Base-by-base conservation (phyloP, 805 yeast genomes). In the Wickerhamiella occidentalis region DNA sequence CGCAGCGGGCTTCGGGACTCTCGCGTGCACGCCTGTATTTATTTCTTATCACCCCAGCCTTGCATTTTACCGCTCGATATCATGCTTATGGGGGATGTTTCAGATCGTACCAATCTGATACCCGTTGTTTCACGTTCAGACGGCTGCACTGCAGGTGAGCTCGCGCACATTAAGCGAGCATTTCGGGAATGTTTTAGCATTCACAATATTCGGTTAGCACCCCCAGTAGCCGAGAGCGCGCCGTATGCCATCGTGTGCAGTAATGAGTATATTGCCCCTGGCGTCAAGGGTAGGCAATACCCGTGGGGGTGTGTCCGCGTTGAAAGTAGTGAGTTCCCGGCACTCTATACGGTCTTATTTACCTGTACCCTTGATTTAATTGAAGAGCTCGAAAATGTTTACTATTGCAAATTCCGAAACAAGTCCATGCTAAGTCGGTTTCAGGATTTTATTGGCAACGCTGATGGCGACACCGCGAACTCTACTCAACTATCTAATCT, bases 31-130 rank as follows among this genome's bases (percentile, higher is more conserved):
- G 45, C n/a, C 5, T 41, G 45, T 18, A 17, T 41, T 12, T 41
- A 41, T 41, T 41, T 41, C n/a, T 23, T 41, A 22, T 23, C 36
- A n/a, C 45, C 45, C 6, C 18, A 15, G n/a, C 13, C 45, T 8
- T 15, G 35, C 22, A 21, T 28, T 15, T 17, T 17, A 6, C 23
- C 45, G 6, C 15, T 28, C 3, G 45, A 41, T 26, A 15, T 41
- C 22, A 25, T 6, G 23, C 21, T 18, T 6, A 41, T 41, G 45
- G 29, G 23, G 13, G 45, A 41, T 11, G 28, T 41, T 13, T n/a
- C 23, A 21, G n/a, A 9, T n/a, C 33, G 35, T 7, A 28, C 36
- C 12, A 41, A 28, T n/a, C 35, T 41, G n/a, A 28, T 41, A 3
- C 45, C 45, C 8, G 36, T 41, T 13, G 23, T 41, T 26, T n/a